These are phyloP conservation scores for Beauveria asiatica DNA, from an alignment of 2,329 filamentous ascomycete genomes.

Conservation along the genomic window DNA sequence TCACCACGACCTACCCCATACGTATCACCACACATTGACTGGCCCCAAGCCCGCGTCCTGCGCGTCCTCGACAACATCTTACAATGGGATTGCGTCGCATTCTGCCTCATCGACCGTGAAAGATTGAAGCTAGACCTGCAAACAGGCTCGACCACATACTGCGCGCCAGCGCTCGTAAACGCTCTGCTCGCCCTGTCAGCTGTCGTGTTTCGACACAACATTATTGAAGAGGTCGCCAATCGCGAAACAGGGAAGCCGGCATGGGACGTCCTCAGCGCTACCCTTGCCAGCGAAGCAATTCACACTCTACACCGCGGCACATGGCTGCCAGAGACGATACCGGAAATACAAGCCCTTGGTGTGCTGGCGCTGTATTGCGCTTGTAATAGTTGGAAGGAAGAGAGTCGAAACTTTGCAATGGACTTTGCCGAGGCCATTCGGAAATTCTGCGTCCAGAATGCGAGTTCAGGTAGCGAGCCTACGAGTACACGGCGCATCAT, in stretches of 20 bases:
- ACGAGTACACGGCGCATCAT: background rate
- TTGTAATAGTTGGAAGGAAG: background rate
- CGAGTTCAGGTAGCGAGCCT: too few species aligned
- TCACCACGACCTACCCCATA: background rate
- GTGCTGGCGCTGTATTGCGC: background rate
- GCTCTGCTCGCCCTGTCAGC: background rate
- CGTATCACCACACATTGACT: background rate
- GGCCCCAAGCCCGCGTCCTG: background rate
- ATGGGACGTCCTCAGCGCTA: background rate
- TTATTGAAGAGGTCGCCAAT: background rate
- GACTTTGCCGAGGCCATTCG: slow-evolving; percentile 1
- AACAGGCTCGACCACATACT: background rate
- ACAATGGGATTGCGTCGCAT: slow-evolving; percentile 1
- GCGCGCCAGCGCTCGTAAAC: background rate
- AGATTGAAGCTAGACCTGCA: background rate
- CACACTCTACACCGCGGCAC: background rate
- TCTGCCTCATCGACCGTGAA: background rate
- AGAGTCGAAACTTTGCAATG: background rate
- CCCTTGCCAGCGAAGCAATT: background rate
- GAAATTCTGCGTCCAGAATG: background rate
- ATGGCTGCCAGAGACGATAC: background rate
- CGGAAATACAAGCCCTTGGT: background rate
- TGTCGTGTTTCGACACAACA: background rate
- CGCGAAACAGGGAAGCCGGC: background rate
- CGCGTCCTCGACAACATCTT: background rate